Base-by-base conservation (phyloP, 2,329 filamentous ascomycete genomes). In the Westerdykella ornata region DNA sequence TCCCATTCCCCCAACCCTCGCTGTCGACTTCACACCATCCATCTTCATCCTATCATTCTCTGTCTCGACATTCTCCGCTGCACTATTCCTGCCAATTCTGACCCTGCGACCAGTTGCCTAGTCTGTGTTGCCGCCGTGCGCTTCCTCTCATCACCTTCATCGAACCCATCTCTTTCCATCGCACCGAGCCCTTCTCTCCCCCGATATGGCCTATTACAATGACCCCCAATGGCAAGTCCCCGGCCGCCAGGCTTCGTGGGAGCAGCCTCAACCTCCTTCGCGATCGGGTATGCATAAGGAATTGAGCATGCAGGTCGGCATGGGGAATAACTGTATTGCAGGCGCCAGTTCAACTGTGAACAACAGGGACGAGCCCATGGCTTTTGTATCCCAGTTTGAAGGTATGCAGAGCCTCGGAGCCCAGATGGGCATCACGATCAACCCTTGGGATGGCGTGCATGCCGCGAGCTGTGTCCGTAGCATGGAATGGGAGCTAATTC, bases 311-410 rank as follows among this genome's bases (percentile, higher is more conserved):
- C 45, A 43, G 38, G 37, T 43, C 35, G 45, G 37, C 11, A 8
- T 37, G 39, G 44, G 39, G 43, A 58, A 53, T 61, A 61, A 68
- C 57, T 57, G 40, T 51, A 4, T 57, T 49, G 48, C 66, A 87
- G 85, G 84, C 68, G 80, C 85, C 48, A 88, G 77, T 67, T 88
- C 84, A 43, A 82, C 84, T 22, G 66, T 72, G 52, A 74, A 74
- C 20, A 22, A 5, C 51, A 62, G 68, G 38, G 85, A 90, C 52
- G 87, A 94, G 46, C 76, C 78, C 44, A 72, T 75, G 60, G 88
- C 88, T 45, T 95, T 94, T 66, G 81, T 80, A 53, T 83, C 85
- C 64, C 88, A 95, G 70, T 84, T 94, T 67, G 88, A 94, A 72
- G 86, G 86, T 92, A 83, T 66, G 84, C 79, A 39, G 29, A 38